phyloP scores from a whole-genome alignment of 257 asterid species.

The Asclepias syriaca region DNA sequence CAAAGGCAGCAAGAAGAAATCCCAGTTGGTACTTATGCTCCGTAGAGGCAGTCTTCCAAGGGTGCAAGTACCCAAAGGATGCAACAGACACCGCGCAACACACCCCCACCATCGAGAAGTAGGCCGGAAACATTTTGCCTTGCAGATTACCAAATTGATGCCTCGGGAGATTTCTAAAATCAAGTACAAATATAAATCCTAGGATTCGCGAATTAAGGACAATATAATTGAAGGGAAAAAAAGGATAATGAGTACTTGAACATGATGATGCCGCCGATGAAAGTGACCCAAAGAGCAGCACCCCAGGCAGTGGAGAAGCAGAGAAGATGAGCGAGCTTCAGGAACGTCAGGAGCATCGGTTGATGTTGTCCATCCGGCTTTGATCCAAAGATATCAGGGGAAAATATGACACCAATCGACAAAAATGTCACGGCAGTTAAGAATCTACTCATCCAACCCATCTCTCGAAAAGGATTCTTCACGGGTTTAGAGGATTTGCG shows the following conservation, averaged over 20 bases:
- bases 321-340: constrained; percentile 80
- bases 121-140: constrained; percentile 99
- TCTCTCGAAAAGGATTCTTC: constrained; percentile 8
- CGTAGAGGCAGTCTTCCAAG: constrained; percentile 71
- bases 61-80: constrained; percentile 84
- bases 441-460: constrained; percentile 90
- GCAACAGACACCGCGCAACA: constrained; percentile 86
- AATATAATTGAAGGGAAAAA: background rate
- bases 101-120: constrained; percentile 90
- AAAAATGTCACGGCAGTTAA: constrained; percentile 68
- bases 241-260: constrained; percentile 50
- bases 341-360: constrained; percentile 35
- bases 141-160: constrained; percentile 95
- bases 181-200: background rate
- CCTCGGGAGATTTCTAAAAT: constrained; percentile 77
- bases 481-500: background rate
- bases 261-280: constrained; percentile 99
- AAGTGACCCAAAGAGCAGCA: constrained; percentile 95
- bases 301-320: constrained; percentile 97
- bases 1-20: constrained; percentile 73
- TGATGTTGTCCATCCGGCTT: constrained; percentile 51
- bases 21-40: constrained; percentile 87
- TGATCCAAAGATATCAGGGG: constrained; percentile 89
- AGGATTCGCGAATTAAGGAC: background rate
- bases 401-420: constrained; percentile 74